A percentile compares a stretch with the other conserved stretches of the same genome.
These are phyloP conservation scores for Amanita molliuscula DNA, from an alignment of 768 basidiomycete genomes.

Conservation along the genomic window DNA sequence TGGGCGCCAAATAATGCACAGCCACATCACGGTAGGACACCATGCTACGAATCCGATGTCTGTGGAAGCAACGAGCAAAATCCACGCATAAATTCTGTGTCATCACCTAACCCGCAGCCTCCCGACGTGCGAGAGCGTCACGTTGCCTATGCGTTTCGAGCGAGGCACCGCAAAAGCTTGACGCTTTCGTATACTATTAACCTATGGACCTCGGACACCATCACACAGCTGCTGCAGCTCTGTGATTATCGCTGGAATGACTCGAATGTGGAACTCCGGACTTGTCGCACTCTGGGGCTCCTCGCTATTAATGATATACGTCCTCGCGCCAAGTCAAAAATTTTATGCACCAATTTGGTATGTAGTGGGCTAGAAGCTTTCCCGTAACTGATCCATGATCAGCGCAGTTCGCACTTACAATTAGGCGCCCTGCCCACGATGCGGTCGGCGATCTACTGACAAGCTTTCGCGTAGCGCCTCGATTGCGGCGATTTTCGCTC, in stretches of 20 bases:
- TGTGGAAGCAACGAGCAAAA: neutral
- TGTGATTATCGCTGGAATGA: neutral
- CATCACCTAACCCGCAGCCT: no score
- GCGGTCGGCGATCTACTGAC: neutral
- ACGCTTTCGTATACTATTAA: no score
- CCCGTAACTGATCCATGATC: neutral
- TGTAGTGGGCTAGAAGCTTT: neutral
- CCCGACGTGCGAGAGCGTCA: neutral
- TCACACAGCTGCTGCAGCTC: neutral
- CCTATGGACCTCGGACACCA: neutral
- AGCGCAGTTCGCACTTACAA: neutral
- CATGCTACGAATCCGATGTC: no score
- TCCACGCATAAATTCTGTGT: neutral
- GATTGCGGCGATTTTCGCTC: no score
- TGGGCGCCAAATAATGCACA: slow-evolving; percentile 5
- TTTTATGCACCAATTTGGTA: no score
- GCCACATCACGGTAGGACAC: no score
- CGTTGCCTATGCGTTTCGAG: neutral
- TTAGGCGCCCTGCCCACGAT: neutral
- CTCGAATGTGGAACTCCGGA: neutral
- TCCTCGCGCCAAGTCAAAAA: neutral
- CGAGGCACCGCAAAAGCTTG: no score
- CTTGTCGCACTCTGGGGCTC: neutral
- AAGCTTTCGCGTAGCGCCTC: neutral
- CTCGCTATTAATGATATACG: neutral